Conservation (phyloP, 495 filamentous ascomycete genomes). For the Stereocaulon alpinum region DNA sequence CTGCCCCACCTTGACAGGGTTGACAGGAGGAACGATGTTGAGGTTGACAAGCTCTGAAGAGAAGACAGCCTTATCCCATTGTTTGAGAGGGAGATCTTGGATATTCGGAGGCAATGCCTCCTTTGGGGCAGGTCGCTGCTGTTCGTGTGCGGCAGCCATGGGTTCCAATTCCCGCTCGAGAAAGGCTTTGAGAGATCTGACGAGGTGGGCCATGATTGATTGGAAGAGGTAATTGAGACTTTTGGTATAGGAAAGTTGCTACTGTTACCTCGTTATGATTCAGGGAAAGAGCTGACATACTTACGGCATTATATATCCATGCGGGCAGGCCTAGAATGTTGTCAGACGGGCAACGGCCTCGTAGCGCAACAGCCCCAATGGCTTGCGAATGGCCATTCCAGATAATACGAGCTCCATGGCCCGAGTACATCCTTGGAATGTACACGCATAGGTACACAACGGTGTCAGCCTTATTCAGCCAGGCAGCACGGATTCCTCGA, state of each 20-base stretch:
- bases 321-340: too few relatives aligned
- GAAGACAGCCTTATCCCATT: conserved; percentile 16
- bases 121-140: background rate
- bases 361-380: too few relatives aligned
- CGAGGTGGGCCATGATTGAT: background rate
- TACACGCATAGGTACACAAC: background rate
- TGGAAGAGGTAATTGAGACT: background rate
- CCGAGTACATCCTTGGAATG: background rate
- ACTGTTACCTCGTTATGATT: too few relatives aligned
- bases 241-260: too few relatives aligned
- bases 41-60: conserved; percentile 5
- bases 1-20: background rate
- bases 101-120: background rate
- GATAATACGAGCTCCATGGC: background rate
- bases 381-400: too few relatives aligned
- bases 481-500: background rate
- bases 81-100: background rate
- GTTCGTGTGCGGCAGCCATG: background rate
- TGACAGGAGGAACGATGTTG: background rate
- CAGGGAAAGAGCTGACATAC: too few relatives aligned
- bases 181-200: background rate
- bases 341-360: too few relatives aligned
- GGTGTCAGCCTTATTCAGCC: background rate
- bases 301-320: too few relatives aligned
- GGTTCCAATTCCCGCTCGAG: background rate